Conservation (phyloP, 2,329 filamentous ascomycete genomes). For the Pyricularia grisea region DNA sequence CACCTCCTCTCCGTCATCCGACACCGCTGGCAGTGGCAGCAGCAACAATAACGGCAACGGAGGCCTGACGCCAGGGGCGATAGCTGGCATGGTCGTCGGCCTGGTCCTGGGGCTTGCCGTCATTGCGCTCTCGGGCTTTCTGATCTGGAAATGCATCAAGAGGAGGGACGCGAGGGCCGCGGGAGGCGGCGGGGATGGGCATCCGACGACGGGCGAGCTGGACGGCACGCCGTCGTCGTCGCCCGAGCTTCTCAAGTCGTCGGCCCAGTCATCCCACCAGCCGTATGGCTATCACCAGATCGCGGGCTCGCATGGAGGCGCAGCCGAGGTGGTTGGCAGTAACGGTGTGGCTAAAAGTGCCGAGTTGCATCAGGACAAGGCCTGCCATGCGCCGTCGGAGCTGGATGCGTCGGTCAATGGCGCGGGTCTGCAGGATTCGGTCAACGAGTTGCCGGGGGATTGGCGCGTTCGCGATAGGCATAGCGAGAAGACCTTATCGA, state of each 20-base stretch:
- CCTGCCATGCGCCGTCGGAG: background rate
- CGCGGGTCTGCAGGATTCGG: background rate
- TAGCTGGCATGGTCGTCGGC: constrained; percentile 1
- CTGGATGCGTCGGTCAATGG: background rate
- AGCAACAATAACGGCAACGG: background rate
- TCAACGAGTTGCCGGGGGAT: background rate
- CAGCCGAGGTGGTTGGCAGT: background rate
- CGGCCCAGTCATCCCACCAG: background rate
- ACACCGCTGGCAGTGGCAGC: background rate
- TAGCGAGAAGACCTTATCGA: background rate
- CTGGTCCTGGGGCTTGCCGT: constrained; percentile 2
- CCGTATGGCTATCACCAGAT: background rate
- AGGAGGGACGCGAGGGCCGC: background rate
- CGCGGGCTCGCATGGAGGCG: background rate
- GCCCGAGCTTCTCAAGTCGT: background rate
- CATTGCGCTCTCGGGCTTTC: constrained; percentile 2
- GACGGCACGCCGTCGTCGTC: background rate
- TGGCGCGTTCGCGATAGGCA: background rate
- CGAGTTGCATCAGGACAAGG: background rate
- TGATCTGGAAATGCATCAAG: constrained; percentile 7
- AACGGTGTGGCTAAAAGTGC: background rate
- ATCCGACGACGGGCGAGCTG: background rate
- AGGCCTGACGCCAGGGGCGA: background rate
- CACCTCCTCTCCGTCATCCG: background rate
- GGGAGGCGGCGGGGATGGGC: background rate